Evolutionary conservation across 1,139 yeast species (phyloP).

Genomic region (Geotrichum cucujoidarum): DNA sequence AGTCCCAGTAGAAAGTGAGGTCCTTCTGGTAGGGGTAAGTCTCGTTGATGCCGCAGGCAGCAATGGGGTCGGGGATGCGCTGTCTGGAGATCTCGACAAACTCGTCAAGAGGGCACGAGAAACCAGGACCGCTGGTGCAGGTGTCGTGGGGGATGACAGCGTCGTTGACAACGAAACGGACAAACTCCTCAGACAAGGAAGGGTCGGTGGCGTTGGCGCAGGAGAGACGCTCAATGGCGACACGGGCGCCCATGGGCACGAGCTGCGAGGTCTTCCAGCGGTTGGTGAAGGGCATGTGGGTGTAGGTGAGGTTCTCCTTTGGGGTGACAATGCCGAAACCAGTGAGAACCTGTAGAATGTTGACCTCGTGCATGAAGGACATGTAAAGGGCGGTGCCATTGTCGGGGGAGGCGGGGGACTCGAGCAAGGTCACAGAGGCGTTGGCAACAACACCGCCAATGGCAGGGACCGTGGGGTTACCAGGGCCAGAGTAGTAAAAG

Average conservation of each 20-base stretch:
- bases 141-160: constrained; percentile 53
- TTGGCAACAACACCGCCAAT: constrained; percentile 50
- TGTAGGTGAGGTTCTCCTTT: constrained; percentile 37
- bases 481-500: constrained; percentile 53
- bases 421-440: constrained; percentile 45
- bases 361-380: constrained; percentile 58
- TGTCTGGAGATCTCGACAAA: constrained; percentile 27
- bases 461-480: constrained; percentile 43
- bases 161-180: constrained; percentile 54
- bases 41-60: constrained; percentile 10
- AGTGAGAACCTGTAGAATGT: constrained; percentile 47
- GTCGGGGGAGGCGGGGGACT: constrained; percentile 38
- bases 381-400: constrained; percentile 37
- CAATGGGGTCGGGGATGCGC: constrained; percentile 5
- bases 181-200: constrained; percentile 35
- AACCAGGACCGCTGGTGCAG: constrained; percentile 59
- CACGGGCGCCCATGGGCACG: constrained; percentile 56
- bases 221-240: constrained; percentile 48
- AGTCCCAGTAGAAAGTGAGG: constrained; percentile 21
- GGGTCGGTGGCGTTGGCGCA: constrained; percentile 33
- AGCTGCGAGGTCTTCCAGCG: constrained; percentile 46
- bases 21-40: constrained; percentile 5
- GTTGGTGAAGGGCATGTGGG: constrained; percentile 40
- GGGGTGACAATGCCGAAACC: constrained; percentile 48
- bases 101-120: constrained; percentile 47